Base-by-base conservation (phyloP, 2,329 filamentous ascomycete genomes). In the Xylaria sp. region DNA sequence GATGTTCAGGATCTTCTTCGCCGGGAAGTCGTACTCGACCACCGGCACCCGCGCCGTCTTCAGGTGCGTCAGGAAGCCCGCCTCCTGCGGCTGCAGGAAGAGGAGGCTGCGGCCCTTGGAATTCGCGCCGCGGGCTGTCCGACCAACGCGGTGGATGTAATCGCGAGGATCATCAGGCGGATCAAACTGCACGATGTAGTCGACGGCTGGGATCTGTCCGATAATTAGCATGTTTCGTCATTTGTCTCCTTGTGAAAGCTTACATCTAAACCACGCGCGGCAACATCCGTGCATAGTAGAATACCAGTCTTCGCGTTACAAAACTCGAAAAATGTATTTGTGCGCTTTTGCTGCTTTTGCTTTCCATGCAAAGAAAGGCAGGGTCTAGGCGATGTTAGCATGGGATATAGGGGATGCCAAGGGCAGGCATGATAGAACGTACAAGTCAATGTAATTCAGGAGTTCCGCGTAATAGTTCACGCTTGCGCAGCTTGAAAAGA, bases 331-430 rank as follows among this genome's bases (percentile, higher is more conserved):
- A 99, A 99, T 1, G 92, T 96, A 70, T 95, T 96, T 20, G 94
- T 99, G n/a, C 94, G 90, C 74, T 96, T 96, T 75, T 97, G 92
- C 75, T 99, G 94, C 76, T 99, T 99, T 76, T 96, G 91, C 76
- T 99, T 97, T 63, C 92, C 94, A 69, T 92, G 89, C 2, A 92
- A 76, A 62, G 88, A 87, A 21, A 92, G 78, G 20, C 63, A 65
- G 40, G 66, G 66, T 29, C 60, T 61, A 26, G 5, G 44, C 13
- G 4, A 19, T 44, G 24, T 59, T 34, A 60, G 52, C 7, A 50
- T 49, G 8, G 44, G 41, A 29, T 8, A 39, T 21, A 13, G 16
- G 9, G 16, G 8, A 34, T 34, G 29, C 11, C 16, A 34, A 34
- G 29, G 16, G 7, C 96, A 80, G 64, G 91, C 89, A 40, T 96